Percentiles rank a stretch among this genome's conserved stretches.
Evolutionary conservation across 805 yeast species (phyloP).

Genomic region (Candida parachauliodes): DNA sequence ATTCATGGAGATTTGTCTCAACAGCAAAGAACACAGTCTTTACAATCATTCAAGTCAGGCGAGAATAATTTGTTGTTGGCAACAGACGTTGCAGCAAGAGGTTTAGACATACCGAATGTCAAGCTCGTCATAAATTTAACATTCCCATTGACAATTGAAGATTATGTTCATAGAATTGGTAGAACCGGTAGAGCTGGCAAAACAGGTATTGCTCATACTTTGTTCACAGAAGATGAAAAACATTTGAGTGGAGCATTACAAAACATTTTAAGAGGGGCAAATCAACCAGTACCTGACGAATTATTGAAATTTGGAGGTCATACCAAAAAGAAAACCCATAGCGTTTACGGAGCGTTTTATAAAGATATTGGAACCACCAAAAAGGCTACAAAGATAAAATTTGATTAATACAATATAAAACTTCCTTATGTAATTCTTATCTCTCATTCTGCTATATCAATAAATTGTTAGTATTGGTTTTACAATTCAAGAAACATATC

Average conservation of each 20-base stretch:
- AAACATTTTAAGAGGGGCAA: constrained; percentile 89
- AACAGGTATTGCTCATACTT: constrained; percentile 90
- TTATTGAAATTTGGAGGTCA: constrained; percentile 94
- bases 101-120: constrained; percentile 95
- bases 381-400: constrained; percentile 87
- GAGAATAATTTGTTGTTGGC: constrained; percentile 76
- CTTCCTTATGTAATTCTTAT: too few relatives aligned
- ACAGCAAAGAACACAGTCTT: constrained; percentile 84
- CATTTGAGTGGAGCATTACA: constrained; percentile 92
- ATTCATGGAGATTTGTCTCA: constrained; percentile 95
- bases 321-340: constrained; percentile 95
- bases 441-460: too few relatives aligned
- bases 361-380: constrained; percentile 85
- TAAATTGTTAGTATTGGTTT: too few relatives aligned
- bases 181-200: constrained; percentile 98
- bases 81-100: constrained; percentile 98
- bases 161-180: constrained; percentile 95
- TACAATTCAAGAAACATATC: too few relatives aligned
- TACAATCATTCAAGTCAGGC: constrained; percentile 82
- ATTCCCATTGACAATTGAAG: constrained; percentile 94
- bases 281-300: constrained; percentile 94
- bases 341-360: constrained; percentile 97
- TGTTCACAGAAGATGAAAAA: constrained; percentile 95
- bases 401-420: constrained; percentile 41
- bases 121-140: constrained; percentile 92